Evolutionary conservation across 495 filamentous ascomycete species (phyloP).

Genomic region (Penicillium alfredii): DNA sequence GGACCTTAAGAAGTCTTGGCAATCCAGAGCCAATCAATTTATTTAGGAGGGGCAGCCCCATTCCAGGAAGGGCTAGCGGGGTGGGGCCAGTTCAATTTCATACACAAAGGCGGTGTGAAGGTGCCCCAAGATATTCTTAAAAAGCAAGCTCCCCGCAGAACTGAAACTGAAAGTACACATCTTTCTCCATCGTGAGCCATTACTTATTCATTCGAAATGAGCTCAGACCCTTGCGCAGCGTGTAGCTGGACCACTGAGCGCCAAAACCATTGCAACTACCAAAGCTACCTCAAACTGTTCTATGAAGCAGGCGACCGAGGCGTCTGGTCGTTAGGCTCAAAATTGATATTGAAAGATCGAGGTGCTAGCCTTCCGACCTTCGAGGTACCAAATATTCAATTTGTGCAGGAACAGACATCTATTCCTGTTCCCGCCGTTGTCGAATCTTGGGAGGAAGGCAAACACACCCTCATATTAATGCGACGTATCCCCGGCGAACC

Average conservation of each 20-base stretch:
- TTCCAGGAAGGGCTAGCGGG: too few species aligned
- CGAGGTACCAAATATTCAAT: slow-evolving; percentile 16
- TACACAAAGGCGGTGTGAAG: too few species aligned
- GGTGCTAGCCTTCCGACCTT: slow-evolving; percentile 2
- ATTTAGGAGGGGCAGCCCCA: too few species aligned
- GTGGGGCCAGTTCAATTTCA: too few species aligned
- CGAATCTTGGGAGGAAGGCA: slow-evolving; percentile 16
- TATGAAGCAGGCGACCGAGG: slow-evolving; percentile 26
- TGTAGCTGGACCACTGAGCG: slow-evolving; percentile 22
- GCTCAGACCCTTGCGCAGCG: slow-evolving; percentile 18
- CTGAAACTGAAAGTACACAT: too few species aligned
- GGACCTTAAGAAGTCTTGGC: too few species aligned
- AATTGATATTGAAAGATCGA: slow-evolving; percentile 12
- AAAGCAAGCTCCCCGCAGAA: too few species aligned
- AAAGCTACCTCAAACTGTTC: slow-evolving; percentile 32
- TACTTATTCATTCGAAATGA: too few species aligned
- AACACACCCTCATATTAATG: slow-evolving; percentile 7
- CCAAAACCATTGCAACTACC: slow-evolving; percentile 21
- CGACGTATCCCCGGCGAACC: slow-evolving; percentile 20
- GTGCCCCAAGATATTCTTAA: too few species aligned
- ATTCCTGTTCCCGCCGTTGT: slow-evolving; percentile 20
- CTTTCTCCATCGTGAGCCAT: too few species aligned
- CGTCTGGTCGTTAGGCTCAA: slow-evolving; percentile 29
- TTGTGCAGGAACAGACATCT: slow-evolving; percentile 17
- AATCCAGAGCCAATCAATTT: too few species aligned